Percentiles rank a stretch among this genome's conserved stretches.
Evolutionary conservation across 192 early-diverging fungal species (phyloP).

Genomic region (Coemansia sp.): DNA sequence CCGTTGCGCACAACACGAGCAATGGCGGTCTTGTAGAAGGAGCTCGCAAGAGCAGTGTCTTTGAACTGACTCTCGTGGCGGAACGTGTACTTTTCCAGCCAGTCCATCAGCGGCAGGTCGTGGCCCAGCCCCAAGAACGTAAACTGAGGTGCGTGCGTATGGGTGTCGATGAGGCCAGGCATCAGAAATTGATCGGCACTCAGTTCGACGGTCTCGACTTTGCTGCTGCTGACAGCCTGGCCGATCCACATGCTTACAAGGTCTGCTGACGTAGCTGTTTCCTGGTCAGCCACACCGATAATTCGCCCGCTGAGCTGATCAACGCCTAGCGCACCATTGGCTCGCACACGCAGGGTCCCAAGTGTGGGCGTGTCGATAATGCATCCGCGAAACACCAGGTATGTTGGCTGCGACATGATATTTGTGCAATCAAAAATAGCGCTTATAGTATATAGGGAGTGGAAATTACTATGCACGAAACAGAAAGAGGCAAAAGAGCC

Average conservation of each 20-base stretch:
- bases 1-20: slow-evolving; percentile 72
- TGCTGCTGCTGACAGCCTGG: not conserved
- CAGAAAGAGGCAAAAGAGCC: slow-evolving; percentile 4
- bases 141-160: slow-evolving; percentile 93
- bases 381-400: slow-evolving; percentile 61
- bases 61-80: slow-evolving; percentile 77
- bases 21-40: slow-evolving; percentile 70
- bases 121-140: slow-evolving; percentile 85
- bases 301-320: slow-evolving; percentile 65
- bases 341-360: slow-evolving; percentile 65
- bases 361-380: slow-evolving; percentile 67
- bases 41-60: slow-evolving; percentile 64
- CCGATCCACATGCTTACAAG: slow-evolving; percentile 35
- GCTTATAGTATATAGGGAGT: not conserved
- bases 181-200: slow-evolving; percentile 70
- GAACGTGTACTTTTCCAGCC: slow-evolving; percentile 91
- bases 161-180: slow-evolving; percentile 92
- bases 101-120: slow-evolving; percentile 85
- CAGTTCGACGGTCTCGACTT: slow-evolving; percentile 32
- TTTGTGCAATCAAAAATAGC: not conserved
- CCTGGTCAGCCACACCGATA: slow-evolving; percentile 49
- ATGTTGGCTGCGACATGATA: slow-evolving; percentile 19
- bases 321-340: slow-evolving; percentile 68
- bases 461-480: not conserved
- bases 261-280: slow-evolving; percentile 5